phyloP scores from a whole-genome alignment of 73 alveolate genomes.

The Breviolum minutum region DNA sequence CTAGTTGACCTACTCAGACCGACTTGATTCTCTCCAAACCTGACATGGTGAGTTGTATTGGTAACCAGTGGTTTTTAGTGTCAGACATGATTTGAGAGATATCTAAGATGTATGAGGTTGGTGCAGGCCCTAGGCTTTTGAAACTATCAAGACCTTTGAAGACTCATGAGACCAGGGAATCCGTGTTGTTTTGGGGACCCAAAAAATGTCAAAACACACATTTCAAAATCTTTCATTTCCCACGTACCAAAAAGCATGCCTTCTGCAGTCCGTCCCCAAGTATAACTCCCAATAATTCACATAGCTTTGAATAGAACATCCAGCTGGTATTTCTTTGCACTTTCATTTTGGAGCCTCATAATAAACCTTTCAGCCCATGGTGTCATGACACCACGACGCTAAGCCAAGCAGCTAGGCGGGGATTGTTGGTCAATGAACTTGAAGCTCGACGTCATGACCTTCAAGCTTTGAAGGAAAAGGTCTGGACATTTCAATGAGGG shows the following conservation, averaged over 20 bases:
- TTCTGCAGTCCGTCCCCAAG: not conserved
- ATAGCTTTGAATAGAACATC: no score
- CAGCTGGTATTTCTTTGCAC: not conserved
- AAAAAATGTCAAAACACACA: no score
- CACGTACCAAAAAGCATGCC: not conserved
- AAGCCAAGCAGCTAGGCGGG: not conserved
- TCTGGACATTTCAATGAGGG: not conserved
- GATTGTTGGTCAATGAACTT: slow-evolving; percentile 3
- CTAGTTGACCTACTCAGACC: not conserved
- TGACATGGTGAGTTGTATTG: not conserved
- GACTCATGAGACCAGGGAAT: no score
- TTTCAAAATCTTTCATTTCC: not conserved
- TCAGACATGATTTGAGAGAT: not conserved
- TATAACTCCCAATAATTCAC: no score
- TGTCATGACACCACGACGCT: no score
- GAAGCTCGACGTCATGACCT: slow-evolving; percentile 62
- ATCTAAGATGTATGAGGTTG: not conserved
- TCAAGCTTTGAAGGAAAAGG: slow-evolving; percentile 48
- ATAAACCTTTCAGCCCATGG: not conserved
- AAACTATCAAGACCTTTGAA: not conserved
- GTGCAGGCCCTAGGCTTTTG: not conserved
- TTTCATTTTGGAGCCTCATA: not conserved
- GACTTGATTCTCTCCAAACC: not conserved
- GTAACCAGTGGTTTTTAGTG: not conserved
- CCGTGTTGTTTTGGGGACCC: no score